Conservation (phyloP, 805 yeast species). For the Kazachstania martiniae region DNA sequence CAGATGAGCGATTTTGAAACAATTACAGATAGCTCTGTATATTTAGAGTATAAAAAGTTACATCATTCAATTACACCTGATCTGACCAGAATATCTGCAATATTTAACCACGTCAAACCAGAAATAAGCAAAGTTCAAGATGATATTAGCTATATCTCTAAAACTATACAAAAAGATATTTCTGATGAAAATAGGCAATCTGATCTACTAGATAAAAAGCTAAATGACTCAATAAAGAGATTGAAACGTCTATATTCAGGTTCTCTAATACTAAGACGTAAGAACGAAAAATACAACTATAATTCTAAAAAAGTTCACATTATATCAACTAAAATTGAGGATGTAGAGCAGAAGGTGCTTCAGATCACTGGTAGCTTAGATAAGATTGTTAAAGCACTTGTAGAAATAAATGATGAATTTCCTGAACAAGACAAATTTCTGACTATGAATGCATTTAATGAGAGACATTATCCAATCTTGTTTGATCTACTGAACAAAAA, state of each 20-base stretch:
- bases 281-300: conserved; percentile 4
- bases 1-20: no score
- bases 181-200: conserved; percentile 24
- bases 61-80: no score
- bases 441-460: conserved; percentile 29
- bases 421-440: conserved; percentile 30
- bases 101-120: conserved; percentile 6
- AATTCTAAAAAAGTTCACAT: conserved; percentile 7
- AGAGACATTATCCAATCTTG: conserved; percentile 34
- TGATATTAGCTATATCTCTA: conserved; percentile 14
- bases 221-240: conserved; percentile 15
- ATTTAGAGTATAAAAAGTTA: no score
- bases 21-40: no score
- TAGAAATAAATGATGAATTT: conserved; percentile 28
- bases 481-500: conserved; percentile 19
- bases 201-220: conserved; percentile 13
- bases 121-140: conserved; percentile 15
- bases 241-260: conserved; percentile 14
- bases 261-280: conserved; percentile 7
- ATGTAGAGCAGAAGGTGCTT: conserved; percentile 6
- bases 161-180: conserved; percentile 20
- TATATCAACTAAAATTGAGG: conserved; percentile 4
- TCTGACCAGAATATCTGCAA: no score
- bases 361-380: conserved; percentile 7
- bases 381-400: conserved; percentile 16